A percentile compares a stretch with the other conserved stretches of the same genome.
Evolutionary conservation across 371 early-diverging fungal genomes (phyloP).

Genomic region (Massospora cicadina): DNA sequence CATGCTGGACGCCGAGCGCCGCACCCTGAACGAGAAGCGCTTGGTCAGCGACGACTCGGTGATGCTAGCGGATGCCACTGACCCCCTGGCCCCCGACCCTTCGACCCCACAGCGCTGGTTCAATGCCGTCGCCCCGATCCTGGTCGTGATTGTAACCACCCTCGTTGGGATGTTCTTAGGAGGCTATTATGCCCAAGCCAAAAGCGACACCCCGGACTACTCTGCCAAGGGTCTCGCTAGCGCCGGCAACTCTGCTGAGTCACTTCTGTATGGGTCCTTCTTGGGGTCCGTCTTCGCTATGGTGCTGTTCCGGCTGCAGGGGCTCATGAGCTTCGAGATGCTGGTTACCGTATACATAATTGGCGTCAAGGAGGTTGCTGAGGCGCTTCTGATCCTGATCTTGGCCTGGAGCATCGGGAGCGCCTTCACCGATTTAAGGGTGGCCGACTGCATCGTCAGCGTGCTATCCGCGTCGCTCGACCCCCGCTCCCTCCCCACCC

Average conservation of each 20-base stretch:
- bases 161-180: slow-evolving; percentile 4
- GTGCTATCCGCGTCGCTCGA: neutral
- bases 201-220: neutral
- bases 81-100: slow-evolving; percentile 3
- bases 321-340: slow-evolving; percentile 1
- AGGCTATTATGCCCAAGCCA: slow-evolving; percentile 9
- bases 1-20: slow-evolving; percentile 11
- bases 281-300: slow-evolving; percentile 8
- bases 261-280: slow-evolving; percentile 10
- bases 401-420: slow-evolving; percentile 11
- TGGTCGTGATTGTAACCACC: slow-evolving; percentile 2
- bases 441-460: slow-evolving; percentile 11
- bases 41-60: slow-evolving; percentile 8
- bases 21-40: slow-evolving; percentile 7
- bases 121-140: slow-evolving; percentile 9
- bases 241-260: slow-evolving; percentile 9
- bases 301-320: slow-evolving; percentile 3
- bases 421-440: slow-evolving; percentile 9
- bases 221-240: slow-evolving; percentile 1
- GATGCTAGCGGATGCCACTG: neutral
- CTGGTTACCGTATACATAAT: slow-evolving; percentile 6
- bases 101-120: slow-evolving; percentile 10
- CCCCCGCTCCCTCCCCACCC: slow-evolving; percentile 7
- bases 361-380: slow-evolving; percentile 11
- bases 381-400: slow-evolving; percentile 10